These are phyloP conservation scores for Cucumis melo DNA, from an alignment of 306 rosid species.

Conservation along the genomic window DNA sequence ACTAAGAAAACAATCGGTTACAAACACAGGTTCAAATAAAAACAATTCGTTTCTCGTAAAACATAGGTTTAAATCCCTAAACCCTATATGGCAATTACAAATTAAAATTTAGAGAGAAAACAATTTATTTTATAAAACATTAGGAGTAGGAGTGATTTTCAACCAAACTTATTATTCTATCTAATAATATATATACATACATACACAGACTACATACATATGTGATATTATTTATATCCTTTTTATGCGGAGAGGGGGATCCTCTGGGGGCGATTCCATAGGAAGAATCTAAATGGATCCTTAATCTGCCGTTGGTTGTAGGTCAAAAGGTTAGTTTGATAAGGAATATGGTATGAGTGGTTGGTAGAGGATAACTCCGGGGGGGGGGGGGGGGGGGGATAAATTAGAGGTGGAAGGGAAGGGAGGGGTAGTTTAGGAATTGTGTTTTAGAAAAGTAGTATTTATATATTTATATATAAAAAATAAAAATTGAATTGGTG, in stretches of 20 bases:
- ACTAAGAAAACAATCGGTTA: too few relatives aligned
- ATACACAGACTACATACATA: neutral
- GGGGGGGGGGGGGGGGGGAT: neutral
- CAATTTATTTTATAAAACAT: too few relatives aligned
- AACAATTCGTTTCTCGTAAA: too few relatives aligned
- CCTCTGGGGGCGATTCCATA: neutral
- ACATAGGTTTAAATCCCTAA: too few relatives aligned
- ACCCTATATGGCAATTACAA: too few relatives aligned
- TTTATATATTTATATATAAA: too few relatives aligned
- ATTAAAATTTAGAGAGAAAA: too few relatives aligned
- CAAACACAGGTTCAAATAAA: too few relatives aligned
- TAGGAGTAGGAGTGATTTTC: too few relatives aligned
- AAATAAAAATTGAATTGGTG: neutral
- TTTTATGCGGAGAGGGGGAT: neutral
- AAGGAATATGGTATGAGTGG: neutral
- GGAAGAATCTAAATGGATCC: neutral
- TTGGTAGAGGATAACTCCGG: neutral
- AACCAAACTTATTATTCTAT: neutral
- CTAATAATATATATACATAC: neutral
- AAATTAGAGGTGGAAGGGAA: neutral
- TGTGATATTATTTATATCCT: too few relatives aligned
- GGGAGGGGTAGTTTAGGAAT: neutral
- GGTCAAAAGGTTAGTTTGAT: neutral
- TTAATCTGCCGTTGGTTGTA: neutral
- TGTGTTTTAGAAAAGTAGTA: neutral